phyloP scores from a whole-genome alignment of 352 stramenopile genomes.

The Phytopythium ostracodes region DNA sequence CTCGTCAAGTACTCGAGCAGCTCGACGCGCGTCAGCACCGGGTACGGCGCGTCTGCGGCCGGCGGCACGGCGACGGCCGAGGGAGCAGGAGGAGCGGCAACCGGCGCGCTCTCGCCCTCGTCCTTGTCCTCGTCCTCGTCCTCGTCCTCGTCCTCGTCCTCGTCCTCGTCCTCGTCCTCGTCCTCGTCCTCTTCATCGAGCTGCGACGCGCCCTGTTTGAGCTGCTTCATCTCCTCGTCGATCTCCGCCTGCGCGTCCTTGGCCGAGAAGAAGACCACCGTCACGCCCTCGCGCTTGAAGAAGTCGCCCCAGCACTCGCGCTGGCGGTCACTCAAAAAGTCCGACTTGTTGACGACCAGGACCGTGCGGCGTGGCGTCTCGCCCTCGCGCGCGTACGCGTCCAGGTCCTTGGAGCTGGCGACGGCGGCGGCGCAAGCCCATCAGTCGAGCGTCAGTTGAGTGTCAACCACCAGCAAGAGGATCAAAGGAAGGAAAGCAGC shows the following conservation, averaged over 20 bases:
- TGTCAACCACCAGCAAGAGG: no score
- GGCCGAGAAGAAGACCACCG: conserved; percentile 98
- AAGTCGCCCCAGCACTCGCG: conserved; percentile 91
- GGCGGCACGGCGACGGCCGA: neutral
- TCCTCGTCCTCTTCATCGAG: neutral
- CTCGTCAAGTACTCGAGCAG: conserved; percentile 66
- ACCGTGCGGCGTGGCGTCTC: conserved; percentile 88
- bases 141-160: neutral
- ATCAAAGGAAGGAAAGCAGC: no score
- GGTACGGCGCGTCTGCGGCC: conserved; percentile 27
- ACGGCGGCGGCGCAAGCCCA: no score
- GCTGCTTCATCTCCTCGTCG: conserved; percentile 70
- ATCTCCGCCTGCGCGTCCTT: conserved; percentile 92
- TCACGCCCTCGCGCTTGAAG: conserved; percentile 89
- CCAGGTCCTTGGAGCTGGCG: conserved; percentile 95
- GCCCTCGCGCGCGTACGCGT: conserved; percentile 94
- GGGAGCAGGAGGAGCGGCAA: neutral
- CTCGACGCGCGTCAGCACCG: conserved; percentile 67
- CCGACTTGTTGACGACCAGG: conserved; percentile 99
- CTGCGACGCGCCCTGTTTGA: conserved; percentile 27
- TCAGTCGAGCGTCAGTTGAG: no score
- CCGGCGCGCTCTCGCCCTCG: conserved; percentile 23
- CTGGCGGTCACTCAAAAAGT: conserved; percentile 95
- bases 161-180: conserved; percentile 23
- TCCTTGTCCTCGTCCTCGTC: no score